Evolutionary conservation across 768 basidiomycete genomes (phyloP).

Genomic region (Termitomyces sp.): DNA sequence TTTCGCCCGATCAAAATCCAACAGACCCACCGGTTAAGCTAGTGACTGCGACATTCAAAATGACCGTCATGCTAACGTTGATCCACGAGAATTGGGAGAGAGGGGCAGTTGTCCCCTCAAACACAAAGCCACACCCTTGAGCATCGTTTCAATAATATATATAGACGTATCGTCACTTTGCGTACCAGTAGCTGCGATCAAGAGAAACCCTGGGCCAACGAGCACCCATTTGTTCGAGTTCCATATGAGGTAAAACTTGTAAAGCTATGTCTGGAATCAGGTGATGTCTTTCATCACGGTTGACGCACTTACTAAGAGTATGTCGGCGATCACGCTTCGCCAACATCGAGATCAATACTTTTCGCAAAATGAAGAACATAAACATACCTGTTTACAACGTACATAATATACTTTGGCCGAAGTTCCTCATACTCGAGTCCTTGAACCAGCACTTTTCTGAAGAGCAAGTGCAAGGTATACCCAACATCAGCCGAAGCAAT

Average conservation of each 20-base stretch:
- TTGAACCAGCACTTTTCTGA: constrained; percentile 3
- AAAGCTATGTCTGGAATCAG: constrained; percentile 4
- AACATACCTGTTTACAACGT: constrained; percentile 16
- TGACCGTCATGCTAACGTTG: constrained; percentile 28
- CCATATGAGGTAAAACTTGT: constrained; percentile 18
- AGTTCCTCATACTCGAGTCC: constrained; percentile 11
- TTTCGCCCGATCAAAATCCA: background rate
- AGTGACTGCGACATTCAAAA: constrained; percentile 31
- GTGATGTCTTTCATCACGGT: background rate
- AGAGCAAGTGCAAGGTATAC: constrained; percentile 11
- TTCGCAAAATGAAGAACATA: background rate
- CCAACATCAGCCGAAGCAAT: constrained; percentile 14
- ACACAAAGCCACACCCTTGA: constrained; percentile 15
- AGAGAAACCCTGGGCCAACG: constrained; percentile 9
- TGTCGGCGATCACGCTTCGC: constrained; percentile 13
- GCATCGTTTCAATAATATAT: background rate
- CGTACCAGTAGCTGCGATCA: constrained; percentile 14
- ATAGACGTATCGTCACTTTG: background rate
- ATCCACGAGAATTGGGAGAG: constrained; percentile 26
- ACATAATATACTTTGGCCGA: constrained; percentile 15
- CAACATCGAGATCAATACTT: background rate
- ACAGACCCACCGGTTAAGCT: constrained; percentile 26
- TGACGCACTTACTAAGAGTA: constrained; percentile 8
- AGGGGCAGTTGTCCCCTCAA: constrained; percentile 10
- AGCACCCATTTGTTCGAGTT: constrained; percentile 7